Evolutionary conservation across 345 rosid species (phyloP), one percentile per base, ranked within the genome.

Genomic region (Bretschneidera sinensis): DNA sequence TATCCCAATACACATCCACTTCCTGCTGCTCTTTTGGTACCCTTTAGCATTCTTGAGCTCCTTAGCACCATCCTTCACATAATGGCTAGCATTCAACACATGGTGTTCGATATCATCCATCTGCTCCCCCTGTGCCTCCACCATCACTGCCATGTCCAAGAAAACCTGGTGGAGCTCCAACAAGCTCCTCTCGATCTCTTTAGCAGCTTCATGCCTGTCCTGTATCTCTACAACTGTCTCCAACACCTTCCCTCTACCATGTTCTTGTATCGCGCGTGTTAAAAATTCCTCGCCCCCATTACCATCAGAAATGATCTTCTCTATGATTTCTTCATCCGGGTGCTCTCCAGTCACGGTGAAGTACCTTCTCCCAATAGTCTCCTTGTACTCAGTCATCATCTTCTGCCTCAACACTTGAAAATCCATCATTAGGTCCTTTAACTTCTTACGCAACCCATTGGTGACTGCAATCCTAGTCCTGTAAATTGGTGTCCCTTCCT

Each of bases 81-180:
- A 88, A 55, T 88, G 85, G 11, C 83, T 71, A 0, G 96, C 99
- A 54, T 78, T 88, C 82, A 88, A 31, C 58, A 91, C 97, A 51
- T 95, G 97, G 55, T 85, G 95, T 70, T 86, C 96, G 9, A 91
- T 95, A 62, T 95, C 92, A 61, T 95, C 96, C 84, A 95, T 77
- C 73, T 95, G 85, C 75, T 91, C 97, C 1, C 95, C 99, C 56
- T 95, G 99, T 0, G 91, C 62, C 72, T 88, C 95, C 48, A 91
- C 97, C 96, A 91, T 88, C 45, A 95, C 95, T 0, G 96, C 91
- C 99, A 88, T 95, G 66, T 94, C 99, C 23, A 90, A 11, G 65
- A 94, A 94, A 76, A 90, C 85, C 48, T 90, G 99, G 54, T 94
- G 99, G 67, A 95, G 89, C 83, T 91, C 97, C 71, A 88, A 59